A percentile compares a stretch with the other conserved stretches of the same genome.
Conservation (phyloP, 2,329 filamentous ascomycete species). For the Aspergillus amoenus region DNA sequence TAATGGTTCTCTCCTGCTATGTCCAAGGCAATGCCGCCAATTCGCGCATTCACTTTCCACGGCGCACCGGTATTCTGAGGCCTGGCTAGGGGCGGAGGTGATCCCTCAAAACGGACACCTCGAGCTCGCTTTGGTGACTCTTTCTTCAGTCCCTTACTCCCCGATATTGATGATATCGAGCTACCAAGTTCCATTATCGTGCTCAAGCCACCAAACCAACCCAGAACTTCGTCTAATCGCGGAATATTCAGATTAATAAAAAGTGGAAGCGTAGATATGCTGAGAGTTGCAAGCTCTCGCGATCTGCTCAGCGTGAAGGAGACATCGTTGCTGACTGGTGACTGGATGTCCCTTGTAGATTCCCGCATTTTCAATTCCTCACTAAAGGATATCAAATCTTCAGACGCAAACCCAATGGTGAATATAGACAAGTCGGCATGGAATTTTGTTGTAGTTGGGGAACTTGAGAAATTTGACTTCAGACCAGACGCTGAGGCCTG, state of each 20-base stretch:
- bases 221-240: conserved; percentile 79
- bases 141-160: conserved; percentile 41
- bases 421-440: conserved; percentile 43
- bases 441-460: conserved; percentile 24
- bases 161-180: conserved; percentile 75
- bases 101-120: conserved; percentile 59
- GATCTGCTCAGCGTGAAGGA: conserved; percentile 36
- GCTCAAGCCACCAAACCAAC: conserved; percentile 87
- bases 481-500: conserved; percentile 29
- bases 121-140: conserved; percentile 36
- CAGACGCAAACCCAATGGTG: conserved; percentile 47
- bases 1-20: conserved; percentile 77
- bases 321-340: conserved; percentile 40
- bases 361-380: conserved; percentile 48
- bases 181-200: conserved; percentile 85
- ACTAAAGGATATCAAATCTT: conserved; percentile 54
- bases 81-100: conserved; percentile 29
- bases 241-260: conserved; percentile 75
- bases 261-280: conserved; percentile 74
- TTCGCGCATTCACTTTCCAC: conserved; percentile 70
- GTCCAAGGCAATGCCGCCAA: conserved; percentile 74
- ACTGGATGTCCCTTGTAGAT: conserved; percentile 42
- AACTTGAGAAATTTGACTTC: conserved; percentile 23
- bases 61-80: conserved; percentile 17
- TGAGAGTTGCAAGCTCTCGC: conserved; percentile 43